Conservation (phyloP, 305 asterid species). For the Fraxinus paxiana region DNA sequence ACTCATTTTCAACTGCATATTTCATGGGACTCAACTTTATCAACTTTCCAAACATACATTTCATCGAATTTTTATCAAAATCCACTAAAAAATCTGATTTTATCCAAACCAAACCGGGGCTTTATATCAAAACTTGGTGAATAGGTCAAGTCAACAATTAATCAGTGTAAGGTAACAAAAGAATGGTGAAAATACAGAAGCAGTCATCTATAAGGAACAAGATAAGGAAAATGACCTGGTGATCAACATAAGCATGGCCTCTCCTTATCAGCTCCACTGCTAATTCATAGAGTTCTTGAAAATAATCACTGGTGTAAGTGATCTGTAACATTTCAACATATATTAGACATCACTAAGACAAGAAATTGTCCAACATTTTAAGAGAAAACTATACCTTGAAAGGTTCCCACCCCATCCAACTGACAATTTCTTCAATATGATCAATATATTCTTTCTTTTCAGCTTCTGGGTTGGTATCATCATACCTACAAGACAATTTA, state of each 20-base stretch:
- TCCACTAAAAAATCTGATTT: neutral
- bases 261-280: slow-evolving; percentile 80
- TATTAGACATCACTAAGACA: slow-evolving; percentile 15
- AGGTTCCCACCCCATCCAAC: slow-evolving; percentile 71
- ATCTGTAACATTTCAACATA: slow-evolving; percentile 41
- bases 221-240: slow-evolving; percentile 53
- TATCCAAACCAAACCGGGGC: neutral
- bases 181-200: neutral
- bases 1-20: neutral
- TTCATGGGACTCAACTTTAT: neutral
- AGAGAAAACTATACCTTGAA: slow-evolving; percentile 52
- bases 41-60: neutral
- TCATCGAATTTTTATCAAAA: neutral
- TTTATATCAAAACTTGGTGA: neutral
- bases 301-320: slow-evolving; percentile 88
- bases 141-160: neutral
- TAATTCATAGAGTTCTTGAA: slow-evolving; percentile 78
- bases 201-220: neutral
- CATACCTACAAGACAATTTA: too few relatives aligned
- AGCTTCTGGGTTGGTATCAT: too few relatives aligned
- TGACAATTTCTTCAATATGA: too few relatives aligned
- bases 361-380: neutral
- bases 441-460: too few relatives aligned
- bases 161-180: neutral
- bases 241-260: slow-evolving; percentile 92